phyloP scores from a whole-genome alignment of 169 alveolate genomes.

The Eimeria tenella region DNA sequence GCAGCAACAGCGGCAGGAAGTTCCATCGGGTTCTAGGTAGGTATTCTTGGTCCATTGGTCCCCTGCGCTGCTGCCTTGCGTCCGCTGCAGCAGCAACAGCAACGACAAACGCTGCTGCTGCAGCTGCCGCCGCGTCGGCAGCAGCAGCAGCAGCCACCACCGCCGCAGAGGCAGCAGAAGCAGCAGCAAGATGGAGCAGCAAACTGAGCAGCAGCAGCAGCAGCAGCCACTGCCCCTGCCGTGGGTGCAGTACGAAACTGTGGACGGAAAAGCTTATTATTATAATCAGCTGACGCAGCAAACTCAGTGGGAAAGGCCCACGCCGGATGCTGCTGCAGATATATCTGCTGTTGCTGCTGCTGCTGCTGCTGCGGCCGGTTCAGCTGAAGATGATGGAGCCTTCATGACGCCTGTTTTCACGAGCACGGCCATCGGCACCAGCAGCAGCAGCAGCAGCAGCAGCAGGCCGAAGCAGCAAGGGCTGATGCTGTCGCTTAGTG shows the following conservation, averaged over 20 bases:
- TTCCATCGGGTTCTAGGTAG: too few species aligned
- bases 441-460: background rate
- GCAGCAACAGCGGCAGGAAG: background rate
- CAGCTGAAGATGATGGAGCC: background rate
- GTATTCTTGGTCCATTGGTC: background rate
- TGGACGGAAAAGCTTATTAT: background rate
- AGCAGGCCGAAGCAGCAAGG: background rate
- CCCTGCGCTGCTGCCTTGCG: background rate
- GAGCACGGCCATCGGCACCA: constrained; percentile 23
- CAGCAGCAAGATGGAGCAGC: constrained; percentile 1
- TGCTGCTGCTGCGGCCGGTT: background rate
- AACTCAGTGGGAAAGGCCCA: constrained; percentile 40
- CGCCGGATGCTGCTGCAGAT: constrained; percentile 27
- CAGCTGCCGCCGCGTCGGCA: background rate
- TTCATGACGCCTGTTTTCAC: constrained; percentile 1
- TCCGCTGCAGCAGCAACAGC: constrained; percentile 14
- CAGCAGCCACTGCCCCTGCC: constrained; percentile 8
- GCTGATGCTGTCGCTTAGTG: constrained; percentile 1
- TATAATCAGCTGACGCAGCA: constrained; percentile 12
- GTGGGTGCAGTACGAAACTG: constrained; percentile 17
- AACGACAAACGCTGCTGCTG: background rate
- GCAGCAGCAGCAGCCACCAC: constrained; percentile 46
- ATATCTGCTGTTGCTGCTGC: background rate
- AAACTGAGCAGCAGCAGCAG: too few species aligned
- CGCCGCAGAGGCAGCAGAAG: background rate